A percentile compares a stretch with the other conserved stretches of the same genome.
phyloP scores from a whole-genome alignment of 2,329 filamentous ascomycete genomes.

The Akanthomyces dipterigenus region DNA sequence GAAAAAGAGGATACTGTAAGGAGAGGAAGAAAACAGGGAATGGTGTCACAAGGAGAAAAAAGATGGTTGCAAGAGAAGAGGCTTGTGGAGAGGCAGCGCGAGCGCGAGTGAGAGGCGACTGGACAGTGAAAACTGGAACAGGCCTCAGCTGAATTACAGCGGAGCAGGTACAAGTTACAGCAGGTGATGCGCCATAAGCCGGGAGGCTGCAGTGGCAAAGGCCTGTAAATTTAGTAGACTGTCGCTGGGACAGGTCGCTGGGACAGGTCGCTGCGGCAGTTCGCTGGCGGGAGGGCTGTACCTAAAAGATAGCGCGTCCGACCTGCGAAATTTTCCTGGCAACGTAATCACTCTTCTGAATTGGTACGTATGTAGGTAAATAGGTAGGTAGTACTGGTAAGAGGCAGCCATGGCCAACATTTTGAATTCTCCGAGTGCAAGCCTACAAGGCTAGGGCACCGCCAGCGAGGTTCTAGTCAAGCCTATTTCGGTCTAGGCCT shows the following conservation, averaged over 20 bases:
- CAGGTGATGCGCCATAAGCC: not conserved
- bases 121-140: not conserved
- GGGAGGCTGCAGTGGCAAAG: not conserved
- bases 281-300: too few relatives aligned
- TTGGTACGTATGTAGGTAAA: too few relatives aligned
- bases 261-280: too few relatives aligned
- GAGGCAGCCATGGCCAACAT: too few relatives aligned
- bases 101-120: not conserved
- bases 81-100: not conserved
- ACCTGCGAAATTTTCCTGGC: too few relatives aligned
- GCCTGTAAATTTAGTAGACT: not conserved
- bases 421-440: too few relatives aligned
- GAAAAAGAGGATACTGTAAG: not conserved
- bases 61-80: not conserved
- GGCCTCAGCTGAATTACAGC: not conserved
- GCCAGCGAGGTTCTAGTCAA: not conserved
- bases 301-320: too few relatives aligned
- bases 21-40: constrained; percentile 3
- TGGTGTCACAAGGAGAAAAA: constrained; percentile 7
- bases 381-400: too few relatives aligned
- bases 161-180: not conserved
- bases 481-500: not conserved
- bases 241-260: too few relatives aligned
- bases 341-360: too few relatives aligned
- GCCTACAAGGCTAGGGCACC: not conserved